Conservation (phyloP, 2,329 filamentous ascomycete species). For the Aspergillus sp. region DNA sequence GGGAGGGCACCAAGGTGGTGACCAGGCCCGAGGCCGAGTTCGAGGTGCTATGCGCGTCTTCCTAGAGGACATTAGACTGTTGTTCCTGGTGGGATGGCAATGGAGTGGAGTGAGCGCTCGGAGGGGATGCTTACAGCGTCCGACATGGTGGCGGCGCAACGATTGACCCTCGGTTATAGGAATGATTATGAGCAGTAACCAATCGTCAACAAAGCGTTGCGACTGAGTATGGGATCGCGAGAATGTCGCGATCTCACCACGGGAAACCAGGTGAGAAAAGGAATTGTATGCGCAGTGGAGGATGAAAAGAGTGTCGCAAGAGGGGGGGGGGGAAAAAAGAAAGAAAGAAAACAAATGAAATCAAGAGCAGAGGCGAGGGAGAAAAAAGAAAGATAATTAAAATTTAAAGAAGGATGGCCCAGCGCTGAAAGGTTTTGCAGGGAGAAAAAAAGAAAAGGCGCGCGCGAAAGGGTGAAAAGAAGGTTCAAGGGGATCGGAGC, state of each 20-base stretch:
- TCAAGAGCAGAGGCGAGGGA: constrained; percentile 8
- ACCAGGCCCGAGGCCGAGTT: constrained; percentile 48
- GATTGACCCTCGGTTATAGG: not conserved
- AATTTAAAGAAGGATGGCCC: constrained; percentile 9
- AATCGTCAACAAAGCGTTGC: constrained; percentile 2
- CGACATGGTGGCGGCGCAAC: not conserved
- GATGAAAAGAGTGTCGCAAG: constrained; percentile 1
- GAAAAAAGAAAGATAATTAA: constrained; percentile 4
- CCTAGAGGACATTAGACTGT: not conserved
- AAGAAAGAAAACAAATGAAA: constrained; percentile 12
- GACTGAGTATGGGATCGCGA: not conserved
- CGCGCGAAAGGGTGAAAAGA: not conserved
- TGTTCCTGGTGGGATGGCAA: not conserved
- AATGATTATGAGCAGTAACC: not conserved
- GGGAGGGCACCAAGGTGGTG: constrained; percentile 48
- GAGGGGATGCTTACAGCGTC: not conserved
- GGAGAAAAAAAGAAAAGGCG: not conserved
- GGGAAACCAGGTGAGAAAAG: not conserved
- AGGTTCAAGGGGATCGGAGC: not conserved
- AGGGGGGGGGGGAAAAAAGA: constrained; percentile 6
- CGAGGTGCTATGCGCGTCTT: constrained; percentile 19
- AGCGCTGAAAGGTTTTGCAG: not conserved
- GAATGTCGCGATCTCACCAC: not conserved
- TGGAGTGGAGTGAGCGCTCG: not conserved
- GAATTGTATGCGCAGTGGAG: not conserved